A percentile compares a stretch with the other conserved stretches of the same genome.
These are phyloP conservation scores for Hypoxylon sp. DNA, from an alignment of 2,329 filamentous ascomycete genomes.

Conservation along the genomic window DNA sequence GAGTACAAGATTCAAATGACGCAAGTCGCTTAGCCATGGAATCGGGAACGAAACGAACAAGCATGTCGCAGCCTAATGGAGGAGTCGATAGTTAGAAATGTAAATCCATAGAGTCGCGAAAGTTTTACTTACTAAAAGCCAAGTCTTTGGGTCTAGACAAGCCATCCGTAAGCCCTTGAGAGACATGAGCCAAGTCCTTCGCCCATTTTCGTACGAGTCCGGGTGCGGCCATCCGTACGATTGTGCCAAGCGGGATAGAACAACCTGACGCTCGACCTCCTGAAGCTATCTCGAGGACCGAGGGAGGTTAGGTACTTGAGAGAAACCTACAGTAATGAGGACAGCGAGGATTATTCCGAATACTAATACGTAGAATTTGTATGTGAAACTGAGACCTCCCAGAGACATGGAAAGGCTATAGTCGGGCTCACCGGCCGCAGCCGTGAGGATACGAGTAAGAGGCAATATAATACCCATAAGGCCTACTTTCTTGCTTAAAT, in stretches of 20 bases:
- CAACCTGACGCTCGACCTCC: conserved; percentile 6
- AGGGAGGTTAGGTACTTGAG: conserved; percentile 11
- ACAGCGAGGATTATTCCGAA: neutral
- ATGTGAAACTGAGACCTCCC: neutral
- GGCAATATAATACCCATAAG: conserved; percentile 4
- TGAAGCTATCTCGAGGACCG: conserved; percentile 17
- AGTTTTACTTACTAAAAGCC: conserved; percentile 14
- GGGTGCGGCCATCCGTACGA: conserved; percentile 12
- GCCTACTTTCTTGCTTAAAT: conserved; percentile 1
- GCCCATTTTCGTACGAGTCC: conserved; percentile 10
- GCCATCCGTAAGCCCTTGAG: neutral
- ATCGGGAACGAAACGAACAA: neutral
- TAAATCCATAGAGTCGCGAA: neutral
- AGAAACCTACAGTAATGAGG: neutral
- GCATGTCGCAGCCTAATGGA: conserved; percentile 2
- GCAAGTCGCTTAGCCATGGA: neutral
- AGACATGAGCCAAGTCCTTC: neutral
- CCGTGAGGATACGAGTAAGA: neutral
- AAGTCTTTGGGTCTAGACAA: conserved; percentile 5
- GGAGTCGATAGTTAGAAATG: neutral
- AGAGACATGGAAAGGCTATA: neutral
- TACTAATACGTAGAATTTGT: conserved; percentile 1
- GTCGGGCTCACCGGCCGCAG: neutral
- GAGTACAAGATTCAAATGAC: neutral
- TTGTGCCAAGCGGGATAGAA: conserved; percentile 12